Conservation (phyloP, 1,284 basidiomycete species). For the Naganishia albida region DNA sequence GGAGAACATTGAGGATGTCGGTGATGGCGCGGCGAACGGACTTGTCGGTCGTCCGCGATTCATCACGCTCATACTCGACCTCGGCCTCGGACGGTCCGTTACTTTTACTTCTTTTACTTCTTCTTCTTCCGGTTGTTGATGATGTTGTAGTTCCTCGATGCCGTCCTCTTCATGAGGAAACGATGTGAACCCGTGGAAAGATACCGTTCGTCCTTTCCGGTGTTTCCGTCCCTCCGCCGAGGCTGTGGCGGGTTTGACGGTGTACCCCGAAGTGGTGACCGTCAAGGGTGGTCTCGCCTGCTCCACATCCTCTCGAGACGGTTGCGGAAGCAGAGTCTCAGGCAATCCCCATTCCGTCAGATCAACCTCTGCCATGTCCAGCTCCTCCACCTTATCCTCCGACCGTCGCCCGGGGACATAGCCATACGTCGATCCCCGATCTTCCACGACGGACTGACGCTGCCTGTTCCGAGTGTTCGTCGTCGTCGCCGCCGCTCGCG, state of each 20-base stretch:
- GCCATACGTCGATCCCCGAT: constrained; percentile 11
- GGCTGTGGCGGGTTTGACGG: constrained; percentile 8
- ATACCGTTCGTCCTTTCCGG: constrained; percentile 28
- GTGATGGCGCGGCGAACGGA: constrained; percentile 18
- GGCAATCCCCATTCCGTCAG: constrained; percentile 33
- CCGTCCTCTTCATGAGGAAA: constrained; percentile 5
- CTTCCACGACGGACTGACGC: constrained; percentile 5
- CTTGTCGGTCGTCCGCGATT: constrained; percentile 33
- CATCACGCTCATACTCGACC: constrained; percentile 31
- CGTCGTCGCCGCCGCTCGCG: too few relatives aligned
- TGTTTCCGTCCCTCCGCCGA: neutral
- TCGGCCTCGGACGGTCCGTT: constrained; percentile 15
- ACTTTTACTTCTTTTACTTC: too few relatives aligned
- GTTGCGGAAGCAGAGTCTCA: constrained; percentile 11
- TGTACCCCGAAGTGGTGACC: constrained; percentile 1
- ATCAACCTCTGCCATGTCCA: constrained; percentile 33
- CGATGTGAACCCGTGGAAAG: constrained; percentile 24
- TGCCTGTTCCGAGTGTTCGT: neutral
- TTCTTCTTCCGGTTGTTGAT: neutral
- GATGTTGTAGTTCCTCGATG: constrained; percentile 3
- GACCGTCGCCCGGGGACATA: constrained; percentile 7
- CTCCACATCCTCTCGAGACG: neutral
- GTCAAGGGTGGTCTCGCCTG: neutral
- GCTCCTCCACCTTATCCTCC: constrained; percentile 31
- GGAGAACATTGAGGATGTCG: neutral